Evolutionary conservation across 495 filamentous ascomycete species (phyloP), one percentile per base, ranked within the genome.

Genomic region (Bacidia rubella): DNA sequence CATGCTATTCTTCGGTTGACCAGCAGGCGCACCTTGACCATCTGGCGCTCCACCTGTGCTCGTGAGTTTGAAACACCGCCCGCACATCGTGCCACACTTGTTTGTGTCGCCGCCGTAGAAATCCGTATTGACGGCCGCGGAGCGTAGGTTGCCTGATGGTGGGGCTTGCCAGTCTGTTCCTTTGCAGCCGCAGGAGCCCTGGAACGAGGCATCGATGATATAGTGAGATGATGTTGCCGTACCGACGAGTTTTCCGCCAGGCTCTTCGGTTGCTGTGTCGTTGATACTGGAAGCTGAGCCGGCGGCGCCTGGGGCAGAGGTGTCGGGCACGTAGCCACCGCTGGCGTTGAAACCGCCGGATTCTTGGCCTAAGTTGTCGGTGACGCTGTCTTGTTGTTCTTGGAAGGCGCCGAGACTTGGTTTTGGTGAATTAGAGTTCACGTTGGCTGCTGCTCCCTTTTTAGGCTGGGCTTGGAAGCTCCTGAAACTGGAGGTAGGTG

Each of bases 61-160:
- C 12, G 20, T 44, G 20, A 44, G 41, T 22, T 17, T n/a, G 41
- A 44, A 44, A 20, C 41, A 44, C 17, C 9, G 5, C 7, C 41
- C 41, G 41, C 41, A 44, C 15, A 22, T 44, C 19, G 41, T 44
- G 20, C 41, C 41, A 17, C 41, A 44, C 41, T n/a, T 22, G 20
- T 44, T 20, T 7, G 41, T 44, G 41, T 44, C 41, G 41, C 41
- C 41, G 41, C 41, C 41, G 17, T 44, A 44, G 41, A 44, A 44
- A 17, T n/a, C 41, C 9, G 41, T 44, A 17, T 44, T 44, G 7
- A 44, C 41, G 12, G 41, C 41, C 19, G 41, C 41, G 41, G 41
- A n/a, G 15, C 12, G 12, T 9, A 44, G 12, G 41, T 44, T 44
- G 9, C 41, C 41, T 35, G 29, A 7, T 35, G 29, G 7, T 7